These are phyloP conservation scores for Knufia fluminis DNA, from an alignment of 2,329 filamentous ascomycete species.

Conservation along the genomic window DNA sequence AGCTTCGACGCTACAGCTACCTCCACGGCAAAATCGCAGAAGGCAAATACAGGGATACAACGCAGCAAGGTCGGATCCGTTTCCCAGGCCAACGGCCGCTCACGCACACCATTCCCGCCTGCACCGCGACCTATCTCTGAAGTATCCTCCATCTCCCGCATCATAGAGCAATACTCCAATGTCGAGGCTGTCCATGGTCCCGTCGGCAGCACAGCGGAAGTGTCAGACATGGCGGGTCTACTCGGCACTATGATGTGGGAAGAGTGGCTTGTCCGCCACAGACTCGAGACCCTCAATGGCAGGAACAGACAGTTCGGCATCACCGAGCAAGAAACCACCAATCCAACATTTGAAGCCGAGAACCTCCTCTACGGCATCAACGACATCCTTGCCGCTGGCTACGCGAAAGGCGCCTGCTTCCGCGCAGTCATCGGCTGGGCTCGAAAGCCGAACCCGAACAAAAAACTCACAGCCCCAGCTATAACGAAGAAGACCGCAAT, in stretches of 20 bases:
- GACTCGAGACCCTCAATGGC: conserved; percentile 71
- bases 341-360: conserved; percentile 46
- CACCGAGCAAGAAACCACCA: background rate
- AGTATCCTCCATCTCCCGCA: conserved; percentile 20
- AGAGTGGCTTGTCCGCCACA: conserved; percentile 83
- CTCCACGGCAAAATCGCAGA: conserved; percentile 31
- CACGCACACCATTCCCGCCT: conserved; percentile 19
- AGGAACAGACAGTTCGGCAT: conserved; percentile 36
- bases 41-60: conserved; percentile 33
- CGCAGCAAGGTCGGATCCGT: conserved; percentile 13
- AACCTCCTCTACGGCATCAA: conserved; percentile 45
- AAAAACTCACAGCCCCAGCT: background rate
- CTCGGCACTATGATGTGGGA: conserved; percentile 90
- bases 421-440: conserved; percentile 52
- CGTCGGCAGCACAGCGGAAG: conserved; percentile 60
- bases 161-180: conserved; percentile 29
- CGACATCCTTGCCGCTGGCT: conserved; percentile 50
- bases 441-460: conserved; percentile 39
- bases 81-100: conserved; percentile 14
- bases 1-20: conserved; percentile 33
- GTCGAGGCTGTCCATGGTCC: conserved; percentile 50
- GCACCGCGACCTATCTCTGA: conserved; percentile 21
- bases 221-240: conserved; percentile 68
- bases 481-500: background rate
- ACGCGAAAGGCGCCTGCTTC: conserved; percentile 50